Percentiles rank a stretch among this genome's conserved stretches.
Evolutionary conservation across 495 filamentous ascomycete species (phyloP).

Genomic region (Lepraria neglecta): DNA sequence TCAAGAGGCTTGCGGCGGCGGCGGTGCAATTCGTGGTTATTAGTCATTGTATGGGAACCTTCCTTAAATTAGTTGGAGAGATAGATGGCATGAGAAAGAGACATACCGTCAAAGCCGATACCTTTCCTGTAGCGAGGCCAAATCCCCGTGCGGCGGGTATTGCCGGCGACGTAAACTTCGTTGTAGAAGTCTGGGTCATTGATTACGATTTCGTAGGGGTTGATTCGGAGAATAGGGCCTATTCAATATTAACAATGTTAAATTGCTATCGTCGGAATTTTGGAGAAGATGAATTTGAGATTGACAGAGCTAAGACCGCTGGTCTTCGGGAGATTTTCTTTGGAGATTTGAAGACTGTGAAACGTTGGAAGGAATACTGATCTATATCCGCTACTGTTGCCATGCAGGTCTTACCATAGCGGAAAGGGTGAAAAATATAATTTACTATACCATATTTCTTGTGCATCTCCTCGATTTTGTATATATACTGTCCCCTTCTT

Average conservation of each 20-base stretch:
- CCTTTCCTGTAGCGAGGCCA: conserved; percentile 4
- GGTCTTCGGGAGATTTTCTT: no score
- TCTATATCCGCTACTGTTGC: no score
- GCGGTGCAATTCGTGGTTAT: conserved; percentile 14
- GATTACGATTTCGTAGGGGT: conserved; percentile 22
- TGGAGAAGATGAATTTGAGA: no score
- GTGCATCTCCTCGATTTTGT: conserved; percentile 9
- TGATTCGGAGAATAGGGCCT: conserved; percentile 25
- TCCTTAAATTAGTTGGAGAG: no score
- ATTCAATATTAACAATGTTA: not conserved
- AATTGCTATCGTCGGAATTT: not conserved
- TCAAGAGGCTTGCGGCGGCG: conserved; percentile 15
- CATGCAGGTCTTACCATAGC: no score
- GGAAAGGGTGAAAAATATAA: no score
- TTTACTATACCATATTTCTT: not conserved
- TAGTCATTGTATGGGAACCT: conserved; percentile 15
- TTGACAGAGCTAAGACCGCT: no score
- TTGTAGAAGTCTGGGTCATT: conserved; percentile 18
- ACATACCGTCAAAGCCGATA: conserved; percentile 18
- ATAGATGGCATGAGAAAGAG: no score
- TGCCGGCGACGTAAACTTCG: conserved; percentile 28
- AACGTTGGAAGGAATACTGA: no score
- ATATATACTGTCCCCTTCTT: not conserved
- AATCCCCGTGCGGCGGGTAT: conserved; percentile 27
- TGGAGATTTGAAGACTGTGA: no score